These are phyloP conservation scores for Aspergillus sp. DNA, from an alignment of 2,329 filamentous ascomycete species.

Conservation along the genomic window DNA sequence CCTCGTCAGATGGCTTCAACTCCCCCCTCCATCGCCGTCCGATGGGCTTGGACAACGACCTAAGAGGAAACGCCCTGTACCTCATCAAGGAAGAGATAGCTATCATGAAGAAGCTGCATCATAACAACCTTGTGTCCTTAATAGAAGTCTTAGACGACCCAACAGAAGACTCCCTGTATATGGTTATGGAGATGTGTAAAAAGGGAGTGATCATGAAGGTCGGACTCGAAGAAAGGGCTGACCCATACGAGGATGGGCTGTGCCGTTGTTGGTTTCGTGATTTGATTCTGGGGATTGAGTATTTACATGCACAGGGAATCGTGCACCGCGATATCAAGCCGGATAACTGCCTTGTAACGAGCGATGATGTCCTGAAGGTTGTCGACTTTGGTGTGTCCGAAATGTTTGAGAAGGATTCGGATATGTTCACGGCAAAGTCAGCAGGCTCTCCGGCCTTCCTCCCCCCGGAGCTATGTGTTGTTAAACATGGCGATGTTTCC, in stretches of 20 bases:
- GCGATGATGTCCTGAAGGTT: slow-evolving; percentile 91
- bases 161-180: slow-evolving; percentile 92
- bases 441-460: slow-evolving; percentile 94
- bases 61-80: slow-evolving; percentile 70
- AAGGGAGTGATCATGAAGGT: slow-evolving; percentile 98
- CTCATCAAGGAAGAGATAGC: slow-evolving; percentile 95
- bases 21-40: slow-evolving; percentile 64
- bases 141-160: slow-evolving; percentile 96
- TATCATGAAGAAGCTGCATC: slow-evolving; percentile 98
- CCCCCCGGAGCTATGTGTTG: slow-evolving; percentile 85
- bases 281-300: slow-evolving; percentile 91
- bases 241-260: slow-evolving; percentile 77
- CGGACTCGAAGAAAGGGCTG: slow-evolving; percentile 76
- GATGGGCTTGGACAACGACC: slow-evolving; percentile 49
- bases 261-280: slow-evolving; percentile 94
- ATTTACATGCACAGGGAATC: slow-evolving; percentile 90
- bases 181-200: slow-evolving; percentile 99
- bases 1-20: slow-evolving; percentile 60
- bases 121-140: slow-evolving; percentile 87
- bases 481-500: slow-evolving; percentile 81
- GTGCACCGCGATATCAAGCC: slow-evolving; percentile 98
- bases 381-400: slow-evolving; percentile 99
- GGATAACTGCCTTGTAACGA: slow-evolving; percentile 87
- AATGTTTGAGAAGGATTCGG: slow-evolving; percentile 86
- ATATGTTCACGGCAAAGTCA: slow-evolving; percentile 91